Evolutionary conservation across 2,329 filamentous ascomycete species (phyloP), one percentile per base, ranked within the genome.

Genomic region (Aspergillus novoparasiticus): DNA sequence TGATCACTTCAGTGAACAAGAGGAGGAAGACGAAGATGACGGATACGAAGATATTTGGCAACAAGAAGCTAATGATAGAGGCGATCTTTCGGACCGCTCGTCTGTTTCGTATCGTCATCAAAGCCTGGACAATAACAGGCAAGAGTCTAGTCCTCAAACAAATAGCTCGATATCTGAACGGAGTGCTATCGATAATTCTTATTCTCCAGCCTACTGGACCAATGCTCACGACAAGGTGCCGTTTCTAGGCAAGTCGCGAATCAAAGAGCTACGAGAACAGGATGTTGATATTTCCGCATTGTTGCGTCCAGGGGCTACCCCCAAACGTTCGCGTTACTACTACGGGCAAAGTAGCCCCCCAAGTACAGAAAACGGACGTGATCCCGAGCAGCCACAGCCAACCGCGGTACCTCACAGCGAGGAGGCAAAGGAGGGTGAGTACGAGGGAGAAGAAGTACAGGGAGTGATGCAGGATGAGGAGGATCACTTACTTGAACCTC

Each of bases 21-120:
- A 68, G 36, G 57, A 71, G 14, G 48, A 54, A 8, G 69, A 71
- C 12, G 73, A 75, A 14, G 72, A 75, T 19, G 78, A 78, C 45
- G 79, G 74, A 16, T 78, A 77, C 61, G 78, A 77, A 57, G 81
- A 83, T 59, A 82, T 83, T 32, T 83, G 81, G 81, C 80, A 83
- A 65, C 76, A 79, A 66, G 78, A 81, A 66, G 78, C 79, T 46
- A 71, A 73, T n/a, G 75, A 80, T 56, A 72, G 76, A 48, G 77
- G 73, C 48, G 69, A 74, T 23, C 66, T 71, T 12, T 74, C 74
- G 14, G 69, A 74, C 59, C 69, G 66, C 34, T 71, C 69, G 19
- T 67, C 69, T 36, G 59, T 66, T 56, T 57, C 62, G 45, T 58
- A 68, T 54, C 56, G 63, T 21, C 63, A 64, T n/a, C 64, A 67